Evolutionary conservation across 495 filamentous ascomycete species (phyloP), one percentile per base, ranked within the genome.

Genomic region (Penicillium bovifimosum): DNA sequence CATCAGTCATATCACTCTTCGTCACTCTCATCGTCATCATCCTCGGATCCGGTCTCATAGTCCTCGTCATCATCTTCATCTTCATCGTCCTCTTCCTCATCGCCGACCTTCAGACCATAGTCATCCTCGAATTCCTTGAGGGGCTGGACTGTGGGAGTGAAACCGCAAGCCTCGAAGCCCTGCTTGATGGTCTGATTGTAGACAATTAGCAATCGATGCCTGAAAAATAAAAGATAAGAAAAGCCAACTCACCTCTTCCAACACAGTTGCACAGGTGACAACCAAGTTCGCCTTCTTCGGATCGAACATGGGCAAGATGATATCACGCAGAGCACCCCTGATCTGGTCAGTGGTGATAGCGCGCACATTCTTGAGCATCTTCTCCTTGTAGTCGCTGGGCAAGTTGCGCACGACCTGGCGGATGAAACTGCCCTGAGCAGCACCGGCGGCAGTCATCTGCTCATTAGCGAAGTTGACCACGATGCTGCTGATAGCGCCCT

Each of bases 401-500:
- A 96, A 70, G 13, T 81, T 86, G 17, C 84, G 76, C 28, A 97
- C 75, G 9, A 95, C 95, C 59, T 87, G 80, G 50, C 86, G 81
- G 10, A 91, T 76, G 66, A 95, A 97, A 61, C 87, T 90, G 54
- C 82, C 79, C 66, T 85, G 78, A 2, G 90, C 92, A 1, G 93
- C 92, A 13, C 76, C 78, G 10, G 82, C 78, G 75, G 92, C 87
- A 11, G 87, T 96, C 18, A 83, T 77, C 67, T 96, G 89, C 55
- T 91, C 86, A 56, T 96, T 88, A 11, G 91, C 95, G 56, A 90
- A 86, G 31, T 70, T 77, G 35, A 90, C 81, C 9, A 96, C 88
- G 49, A 99, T 88, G 50, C 83, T 85, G 62, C 87, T 92, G 55
- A 97, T 86, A 14, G 92, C 89, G 26, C 89, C 92, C 67, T 97